These are phyloP conservation scores for Geum urbanum DNA, from an alignment of 306 rosid species.

Conservation along the genomic window DNA sequence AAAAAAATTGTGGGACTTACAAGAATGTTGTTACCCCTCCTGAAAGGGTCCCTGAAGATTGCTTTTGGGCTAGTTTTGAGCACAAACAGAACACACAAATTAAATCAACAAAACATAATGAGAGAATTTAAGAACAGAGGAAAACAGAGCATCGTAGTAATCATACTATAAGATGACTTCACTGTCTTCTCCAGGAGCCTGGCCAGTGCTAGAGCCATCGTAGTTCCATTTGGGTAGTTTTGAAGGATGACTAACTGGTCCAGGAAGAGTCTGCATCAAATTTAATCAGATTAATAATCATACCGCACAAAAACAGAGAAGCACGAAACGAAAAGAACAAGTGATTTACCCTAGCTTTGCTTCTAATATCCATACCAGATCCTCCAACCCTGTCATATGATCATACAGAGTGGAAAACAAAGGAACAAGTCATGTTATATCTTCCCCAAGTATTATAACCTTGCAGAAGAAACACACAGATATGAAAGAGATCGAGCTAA, in stretches of 20 bases:
- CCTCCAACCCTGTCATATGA: conserved; percentile 57
- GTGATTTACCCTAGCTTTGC: conserved; percentile 57
- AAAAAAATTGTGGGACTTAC: conserved; percentile 29
- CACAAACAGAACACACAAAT: not conserved
- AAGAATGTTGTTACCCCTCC: conserved; percentile 56
- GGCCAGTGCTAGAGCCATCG: conserved; percentile 69
- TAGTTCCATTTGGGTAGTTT: conserved; percentile 66
- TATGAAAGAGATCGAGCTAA: conserved; percentile 21
- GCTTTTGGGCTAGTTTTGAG: conserved; percentile 49
- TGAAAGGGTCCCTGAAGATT: conserved; percentile 62
- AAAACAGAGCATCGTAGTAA: too few relatives aligned
- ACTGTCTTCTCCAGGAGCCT: conserved; percentile 68
- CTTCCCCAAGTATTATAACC: not conserved
- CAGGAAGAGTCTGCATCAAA: conserved; percentile 47
- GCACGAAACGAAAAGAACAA: not conserved
- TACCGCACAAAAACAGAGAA: not conserved
- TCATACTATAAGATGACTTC: conserved; percentile 66
- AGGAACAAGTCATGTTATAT: not conserved
- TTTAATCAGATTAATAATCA: not conserved
- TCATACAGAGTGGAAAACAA: not conserved
- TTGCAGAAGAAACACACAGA: not conserved
- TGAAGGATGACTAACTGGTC: conserved; percentile 52
- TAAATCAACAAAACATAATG: not conserved
- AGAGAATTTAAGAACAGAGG: not conserved
- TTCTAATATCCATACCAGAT: conserved; percentile 65